Evolutionary conservation across 1,284 basidiomycete genomes (phyloP).

Genomic region (Leccinum variabile): DNA sequence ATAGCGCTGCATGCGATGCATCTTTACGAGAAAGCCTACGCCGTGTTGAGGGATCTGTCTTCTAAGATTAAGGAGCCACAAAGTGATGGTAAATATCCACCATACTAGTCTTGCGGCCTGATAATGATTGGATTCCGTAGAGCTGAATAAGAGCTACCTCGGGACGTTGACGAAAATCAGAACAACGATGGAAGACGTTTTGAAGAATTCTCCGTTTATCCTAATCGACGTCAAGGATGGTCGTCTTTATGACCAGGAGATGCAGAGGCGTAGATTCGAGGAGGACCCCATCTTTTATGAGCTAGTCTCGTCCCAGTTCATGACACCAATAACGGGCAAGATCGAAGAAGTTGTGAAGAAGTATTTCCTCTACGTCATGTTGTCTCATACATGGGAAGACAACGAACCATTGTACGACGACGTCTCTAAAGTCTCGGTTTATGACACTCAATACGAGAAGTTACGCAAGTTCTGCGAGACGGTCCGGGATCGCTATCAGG

Average conservation of each 20-base stretch:
- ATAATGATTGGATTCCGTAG: constrained; percentile 1
- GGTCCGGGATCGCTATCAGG: constrained; percentile 4
- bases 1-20: not conserved
- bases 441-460: constrained; percentile 11
- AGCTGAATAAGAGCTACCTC: constrained; percentile 2
- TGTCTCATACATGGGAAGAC: constrained; percentile 24
- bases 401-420: constrained; percentile 13
- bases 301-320: constrained; percentile 8
- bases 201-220: constrained; percentile 7
- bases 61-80: not conserved
- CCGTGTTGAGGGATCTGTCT: constrained; percentile 1
- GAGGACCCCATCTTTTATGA: constrained; percentile 5
- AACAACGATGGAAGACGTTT: not conserved
- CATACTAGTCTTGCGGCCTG: not conserved
- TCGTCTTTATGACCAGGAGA: constrained; percentile 5
- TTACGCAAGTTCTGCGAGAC: constrained; percentile 14
- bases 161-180: not conserved
- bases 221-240: constrained; percentile 14
- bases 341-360: constrained; percentile 7
- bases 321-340: not conserved
- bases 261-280: constrained; percentile 6
- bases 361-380: constrained; percentile 25
- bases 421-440: constrained; percentile 7
- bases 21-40: not conserved
- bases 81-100: constrained; percentile 4